Conservation (phyloP, 805 yeast species). For the Yarrowia keelungensis region DNA sequence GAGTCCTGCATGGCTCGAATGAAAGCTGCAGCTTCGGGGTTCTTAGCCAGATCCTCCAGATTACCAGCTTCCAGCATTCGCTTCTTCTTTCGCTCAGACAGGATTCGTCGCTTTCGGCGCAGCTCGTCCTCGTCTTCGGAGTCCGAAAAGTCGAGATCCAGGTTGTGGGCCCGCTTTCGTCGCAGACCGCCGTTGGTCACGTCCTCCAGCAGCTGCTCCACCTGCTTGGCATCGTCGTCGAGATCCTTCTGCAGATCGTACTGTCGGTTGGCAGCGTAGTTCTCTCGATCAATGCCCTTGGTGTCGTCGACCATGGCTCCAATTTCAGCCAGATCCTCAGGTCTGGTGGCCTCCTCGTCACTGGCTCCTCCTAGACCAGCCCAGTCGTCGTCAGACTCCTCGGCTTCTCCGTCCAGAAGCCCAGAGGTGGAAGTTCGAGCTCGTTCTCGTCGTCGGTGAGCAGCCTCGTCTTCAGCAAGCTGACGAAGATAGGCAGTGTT, state of each 20-base stretch:
- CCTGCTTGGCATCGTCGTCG: conserved; percentile 42
- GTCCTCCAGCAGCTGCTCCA: conserved; percentile 44
- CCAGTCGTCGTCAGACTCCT: conserved; percentile 47
- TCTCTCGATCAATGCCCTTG: conserved; percentile 35
- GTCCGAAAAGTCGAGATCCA: conserved; percentile 37
- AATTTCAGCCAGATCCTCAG: conserved; percentile 42
- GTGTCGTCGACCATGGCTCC: conserved; percentile 45
- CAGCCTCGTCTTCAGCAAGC: conserved; percentile 5
- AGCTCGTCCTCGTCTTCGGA: conserved; percentile 38
- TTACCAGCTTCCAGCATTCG: conserved; percentile 38
- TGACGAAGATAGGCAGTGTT: conserved; percentile 18
- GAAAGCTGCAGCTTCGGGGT: conserved; percentile 44
- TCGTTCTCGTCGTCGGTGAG: conserved; percentile 1
- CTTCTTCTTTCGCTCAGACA: conserved; percentile 29
- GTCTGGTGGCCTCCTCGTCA: conserved; percentile 43
- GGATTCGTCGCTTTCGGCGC: conserved; percentile 26
- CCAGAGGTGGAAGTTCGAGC: conserved; percentile 38
- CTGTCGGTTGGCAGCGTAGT: conserved; percentile 41
- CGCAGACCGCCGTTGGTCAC: conserved; percentile 44
- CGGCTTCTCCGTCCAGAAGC: conserved; percentile 45
- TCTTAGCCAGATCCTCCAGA: conserved; percentile 43
- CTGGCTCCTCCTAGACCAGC: conserved; percentile 47
- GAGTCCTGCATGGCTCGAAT: conserved; percentile 44
- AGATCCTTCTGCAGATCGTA: conserved; percentile 42
- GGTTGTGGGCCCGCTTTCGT: conserved; percentile 12